Conservation (phyloP, 164 flowering plant genomes). For the Vitis rotundifolia region DNA sequence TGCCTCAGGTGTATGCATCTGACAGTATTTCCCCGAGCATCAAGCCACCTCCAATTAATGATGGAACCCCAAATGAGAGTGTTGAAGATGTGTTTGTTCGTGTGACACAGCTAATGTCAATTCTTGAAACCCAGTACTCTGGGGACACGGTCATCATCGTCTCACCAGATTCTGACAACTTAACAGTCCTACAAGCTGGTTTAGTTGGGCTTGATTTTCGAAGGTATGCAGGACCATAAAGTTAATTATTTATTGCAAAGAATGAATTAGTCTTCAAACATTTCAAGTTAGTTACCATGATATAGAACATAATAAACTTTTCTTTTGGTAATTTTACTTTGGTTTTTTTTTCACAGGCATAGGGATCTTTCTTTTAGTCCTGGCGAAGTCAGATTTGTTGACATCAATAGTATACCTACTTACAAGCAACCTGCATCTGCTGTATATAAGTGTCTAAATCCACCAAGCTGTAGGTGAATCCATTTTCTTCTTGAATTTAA, state of each 20-base stretch:
- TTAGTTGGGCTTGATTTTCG: slow-evolving; percentile 85
- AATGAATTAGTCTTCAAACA: background rate
- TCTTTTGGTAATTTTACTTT: no score
- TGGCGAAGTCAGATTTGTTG: slow-evolving; percentile 80
- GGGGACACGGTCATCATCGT: slow-evolving; percentile 79
- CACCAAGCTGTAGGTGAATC: slow-evolving; percentile 50
- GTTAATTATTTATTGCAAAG: background rate
- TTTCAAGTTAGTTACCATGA: background rate
- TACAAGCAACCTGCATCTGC: slow-evolving; percentile 83
- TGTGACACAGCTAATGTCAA: slow-evolving; percentile 92
- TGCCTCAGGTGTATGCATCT: slow-evolving; percentile 70
- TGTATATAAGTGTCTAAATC: slow-evolving; percentile 72
- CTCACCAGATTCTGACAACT: slow-evolving; percentile 97
- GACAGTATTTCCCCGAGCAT: slow-evolving; percentile 68
- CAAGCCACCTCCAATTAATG: slow-evolving; percentile 82
- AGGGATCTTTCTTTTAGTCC: slow-evolving; percentile 73
- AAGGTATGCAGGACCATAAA: slow-evolving; percentile 39
- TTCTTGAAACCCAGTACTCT: slow-evolving; percentile 91
- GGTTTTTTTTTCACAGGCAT: slow-evolving; percentile 53
- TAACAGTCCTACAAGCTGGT: slow-evolving; percentile 86
- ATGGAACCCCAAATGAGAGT: slow-evolving; percentile 96
- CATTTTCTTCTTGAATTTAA: background rate
- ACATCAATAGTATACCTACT: slow-evolving; percentile 68
- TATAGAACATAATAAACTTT: background rate
- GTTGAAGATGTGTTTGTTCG: slow-evolving; percentile 93